These are phyloP conservation scores for Plantago coronopus DNA, from an alignment of 305 asterid species.

Conservation along the genomic window DNA sequence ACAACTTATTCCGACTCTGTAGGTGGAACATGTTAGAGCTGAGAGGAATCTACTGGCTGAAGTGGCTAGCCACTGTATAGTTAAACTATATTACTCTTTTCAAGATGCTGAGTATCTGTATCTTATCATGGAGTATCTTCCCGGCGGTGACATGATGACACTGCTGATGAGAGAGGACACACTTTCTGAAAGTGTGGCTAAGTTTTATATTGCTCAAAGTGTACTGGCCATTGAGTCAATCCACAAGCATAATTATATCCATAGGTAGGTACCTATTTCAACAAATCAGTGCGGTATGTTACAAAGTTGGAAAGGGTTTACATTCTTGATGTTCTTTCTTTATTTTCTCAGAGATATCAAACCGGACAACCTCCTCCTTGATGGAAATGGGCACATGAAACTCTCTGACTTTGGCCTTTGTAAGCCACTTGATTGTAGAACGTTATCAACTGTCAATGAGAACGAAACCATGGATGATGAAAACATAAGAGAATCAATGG, in stretches of 20 bases:
- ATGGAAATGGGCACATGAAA: slow-evolving; percentile 89
- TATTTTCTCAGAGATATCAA: slow-evolving; percentile 70
- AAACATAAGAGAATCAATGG: slow-evolving; percentile 75
- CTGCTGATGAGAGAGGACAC: slow-evolving; percentile 88
- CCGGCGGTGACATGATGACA: slow-evolving; percentile 98
- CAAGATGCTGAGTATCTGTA: slow-evolving; percentile 90
- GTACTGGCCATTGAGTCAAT: slow-evolving; percentile 91
- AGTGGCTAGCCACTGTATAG: slow-evolving; percentile 90
- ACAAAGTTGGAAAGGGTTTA: slow-evolving; percentile 12
- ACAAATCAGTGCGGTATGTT: background rate
- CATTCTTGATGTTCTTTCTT: slow-evolving; percentile 17
- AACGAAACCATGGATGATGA: slow-evolving; percentile 86
- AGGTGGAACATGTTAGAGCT: slow-evolving; percentile 98
- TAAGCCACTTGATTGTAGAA: slow-evolving; percentile 95
- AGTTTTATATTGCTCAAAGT: slow-evolving; percentile 87
- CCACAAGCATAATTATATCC: slow-evolving; percentile 89
- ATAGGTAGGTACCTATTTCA: slow-evolving; percentile 46
- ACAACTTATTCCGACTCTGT: slow-evolving; percentile 21
- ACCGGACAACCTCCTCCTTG: slow-evolving; percentile 96
- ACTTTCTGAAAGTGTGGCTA: slow-evolving; percentile 76
- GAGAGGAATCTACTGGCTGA: slow-evolving; percentile 91
- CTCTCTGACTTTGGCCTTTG: slow-evolving; percentile 98
- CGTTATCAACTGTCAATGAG: slow-evolving; percentile 72
- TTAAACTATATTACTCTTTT: slow-evolving; percentile 78
- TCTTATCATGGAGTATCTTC: slow-evolving; percentile 93